Conservation (phyloP, 768 basidiomycete species). For the Suillus variegatus region DNA sequence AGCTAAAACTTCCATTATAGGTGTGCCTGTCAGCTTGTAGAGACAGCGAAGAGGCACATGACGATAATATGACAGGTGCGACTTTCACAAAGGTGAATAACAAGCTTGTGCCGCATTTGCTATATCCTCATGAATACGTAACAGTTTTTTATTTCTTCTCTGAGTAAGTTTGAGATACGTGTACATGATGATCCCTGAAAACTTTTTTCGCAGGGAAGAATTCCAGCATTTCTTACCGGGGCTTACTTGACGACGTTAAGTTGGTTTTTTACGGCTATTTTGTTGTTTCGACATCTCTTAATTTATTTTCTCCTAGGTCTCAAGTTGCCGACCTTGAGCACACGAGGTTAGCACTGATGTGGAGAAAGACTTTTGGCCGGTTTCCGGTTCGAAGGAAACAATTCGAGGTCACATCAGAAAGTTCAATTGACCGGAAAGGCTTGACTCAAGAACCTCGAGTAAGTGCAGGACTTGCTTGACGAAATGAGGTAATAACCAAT, state of each 20-base stretch:
- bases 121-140: background rate
- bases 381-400: background rate
- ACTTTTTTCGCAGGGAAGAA: background rate
- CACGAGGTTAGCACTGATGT: background rate
- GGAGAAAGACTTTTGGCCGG: background rate
- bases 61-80: conserved; percentile 17
- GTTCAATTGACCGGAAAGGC: background rate
- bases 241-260: background rate
- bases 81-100: conserved; percentile 29
- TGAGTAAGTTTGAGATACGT: background rate
- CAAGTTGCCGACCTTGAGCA: background rate
- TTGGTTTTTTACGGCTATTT: background rate
- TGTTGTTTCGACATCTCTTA: background rate
- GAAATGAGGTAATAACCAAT: background rate
- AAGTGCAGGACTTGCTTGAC: background rate
- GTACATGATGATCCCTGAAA: background rate
- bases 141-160: conserved; percentile 1
- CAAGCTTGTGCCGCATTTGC: background rate
- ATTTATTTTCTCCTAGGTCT: background rate
- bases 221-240: background rate
- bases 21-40: conserved; percentile 30
- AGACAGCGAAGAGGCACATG: conserved; percentile 25
- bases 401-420: background rate
- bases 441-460: conserved; percentile 2
- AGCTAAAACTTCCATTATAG: conserved; percentile 3